Percentiles rank a stretch among this genome's conserved stretches.
Conservation (phyloP, 805 yeast genomes). For the Wickerhamomyces mucosus region DNA sequence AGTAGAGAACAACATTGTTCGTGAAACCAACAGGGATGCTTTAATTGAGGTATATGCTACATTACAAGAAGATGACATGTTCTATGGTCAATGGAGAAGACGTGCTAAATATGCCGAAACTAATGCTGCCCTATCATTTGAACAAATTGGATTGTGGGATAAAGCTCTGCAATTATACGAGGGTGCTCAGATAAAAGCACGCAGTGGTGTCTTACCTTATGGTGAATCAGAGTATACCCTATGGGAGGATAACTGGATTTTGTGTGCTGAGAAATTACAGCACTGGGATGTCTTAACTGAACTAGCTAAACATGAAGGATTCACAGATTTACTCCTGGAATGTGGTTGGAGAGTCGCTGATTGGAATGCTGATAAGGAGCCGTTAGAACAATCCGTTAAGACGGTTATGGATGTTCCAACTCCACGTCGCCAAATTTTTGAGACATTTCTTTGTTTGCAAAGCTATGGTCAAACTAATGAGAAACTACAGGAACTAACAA, state of each 20-base stretch:
- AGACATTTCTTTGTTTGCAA: slow-evolving; percentile 87
- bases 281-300: slow-evolving; percentile 98
- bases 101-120: slow-evolving; percentile 93
- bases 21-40: slow-evolving; percentile 85
- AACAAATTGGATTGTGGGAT: slow-evolving; percentile 92
- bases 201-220: slow-evolving; percentile 91
- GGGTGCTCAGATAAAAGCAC: slow-evolving; percentile 91
- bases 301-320: slow-evolving; percentile 95
- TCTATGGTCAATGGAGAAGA: slow-evolving; percentile 96
- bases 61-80: slow-evolving; percentile 91
- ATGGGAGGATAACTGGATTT: slow-evolving; percentile 99
- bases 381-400: slow-evolving; percentile 87
- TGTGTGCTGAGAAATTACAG: slow-evolving; percentile 93
- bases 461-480: slow-evolving; percentile 89
- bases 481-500: slow-evolving; percentile 73
- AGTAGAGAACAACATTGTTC: slow-evolving; percentile 62
- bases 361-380: slow-evolving; percentile 93
- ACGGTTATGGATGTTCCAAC: slow-evolving; percentile 98
- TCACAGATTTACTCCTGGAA: slow-evolving; percentile 87
- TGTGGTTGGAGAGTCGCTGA: slow-evolving; percentile 99
- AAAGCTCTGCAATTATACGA: slow-evolving; percentile 91
- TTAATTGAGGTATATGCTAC: slow-evolving; percentile 80
- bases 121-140: slow-evolving; percentile 84
- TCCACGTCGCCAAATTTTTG: slow-evolving; percentile 91
- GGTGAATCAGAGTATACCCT: slow-evolving; percentile 90